These are phyloP conservation scores for Kurtzmaniella quercitrusa DNA, from an alignment of 1,139 yeast genomes.

Conservation along the genomic window DNA sequence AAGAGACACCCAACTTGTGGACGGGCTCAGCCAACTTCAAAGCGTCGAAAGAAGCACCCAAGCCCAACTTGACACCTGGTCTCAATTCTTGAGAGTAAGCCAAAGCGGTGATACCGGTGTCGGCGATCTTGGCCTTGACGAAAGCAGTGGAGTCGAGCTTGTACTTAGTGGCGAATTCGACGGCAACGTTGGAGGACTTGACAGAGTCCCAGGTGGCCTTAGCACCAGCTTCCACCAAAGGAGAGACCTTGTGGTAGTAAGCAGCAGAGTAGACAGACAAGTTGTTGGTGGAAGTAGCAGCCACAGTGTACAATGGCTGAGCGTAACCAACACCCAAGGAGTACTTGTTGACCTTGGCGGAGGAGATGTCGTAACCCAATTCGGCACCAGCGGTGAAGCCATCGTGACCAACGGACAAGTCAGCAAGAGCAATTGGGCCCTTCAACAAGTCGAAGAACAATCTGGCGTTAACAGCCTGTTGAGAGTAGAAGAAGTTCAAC, in stretches of 20 bases:
- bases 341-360: constrained; percentile 91
- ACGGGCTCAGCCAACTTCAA: constrained; percentile 95
- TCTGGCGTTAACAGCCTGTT: constrained; percentile 91
- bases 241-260: constrained; percentile 93
- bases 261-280: constrained; percentile 91
- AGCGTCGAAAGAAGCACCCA: constrained; percentile 97
- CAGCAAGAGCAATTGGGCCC: constrained; percentile 95
- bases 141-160: constrained; percentile 80
- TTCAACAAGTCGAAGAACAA: constrained; percentile 92
- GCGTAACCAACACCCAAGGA: constrained; percentile 93
- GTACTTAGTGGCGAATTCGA: constrained; percentile 97
- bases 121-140: constrained; percentile 95
- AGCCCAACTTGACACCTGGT: constrained; percentile 96
- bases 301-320: constrained; percentile 82
- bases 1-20: constrained; percentile 95
- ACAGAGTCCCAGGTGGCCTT: constrained; percentile 93
- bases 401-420: constrained; percentile 90
- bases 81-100: constrained; percentile 93
- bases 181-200: constrained; percentile 62
- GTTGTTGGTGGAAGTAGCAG: constrained; percentile 86
- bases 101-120: constrained; percentile 91
- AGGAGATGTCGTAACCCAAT: constrained; percentile 90
- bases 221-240: constrained; percentile 94
- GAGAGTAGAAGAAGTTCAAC: constrained; percentile 87
- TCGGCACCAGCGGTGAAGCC: constrained; percentile 98